Evolutionary conservation across 1,139 yeast species (phyloP), one percentile per base, ranked within the genome.

Genomic region (Saccharomycopsis hybrid): DNA sequence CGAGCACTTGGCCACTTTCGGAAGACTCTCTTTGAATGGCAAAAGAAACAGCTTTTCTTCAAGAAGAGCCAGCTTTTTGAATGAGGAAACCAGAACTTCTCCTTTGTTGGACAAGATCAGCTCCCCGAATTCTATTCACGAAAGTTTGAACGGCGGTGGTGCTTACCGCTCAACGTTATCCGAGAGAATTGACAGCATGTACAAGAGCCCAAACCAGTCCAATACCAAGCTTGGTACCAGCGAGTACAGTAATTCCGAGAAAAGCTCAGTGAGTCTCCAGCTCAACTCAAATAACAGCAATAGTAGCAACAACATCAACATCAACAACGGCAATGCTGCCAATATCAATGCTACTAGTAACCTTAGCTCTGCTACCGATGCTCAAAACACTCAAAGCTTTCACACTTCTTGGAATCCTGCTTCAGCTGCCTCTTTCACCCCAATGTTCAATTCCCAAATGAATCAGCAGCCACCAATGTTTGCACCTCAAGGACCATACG

Each of bases 341-440:
- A 24, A 5, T 9, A n/a, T n/a, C n/a, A n/a, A n/a, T n/a, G n/a
- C n/a, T n/a, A n/a, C n/a, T n/a, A n/a, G n/a, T n/a, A 43, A 24
- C n/a, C 8, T 3, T 29, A 43, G 24, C 30, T 27, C 25, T 41
- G n/a, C n/a, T n/a, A n/a, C n/a, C n/a, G n/a, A n/a, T n/a, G n/a
- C n/a, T n/a, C n/a, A n/a, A n/a, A n/a, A n/a, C n/a, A n/a, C n/a
- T n/a, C n/a, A n/a, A n/a, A n/a, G n/a, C n/a, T 36, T 46, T 18
- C 41, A 45, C 25, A 47, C 69, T 58, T 76, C 79, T 57, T 81
- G 86, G 86, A 79, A 80, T 60, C 85, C 85, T 0, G 85, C 84
- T 2, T 67, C 82, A 18, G 80, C 82, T 2, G 65, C 80, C 9
- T 65, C 80, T 1, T 80, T 80, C 59, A 77, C 79, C 13, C 82